phyloP scores from a whole-genome alignment of 208 protist genomes.

The Leishmania martiniquensis region DNA sequence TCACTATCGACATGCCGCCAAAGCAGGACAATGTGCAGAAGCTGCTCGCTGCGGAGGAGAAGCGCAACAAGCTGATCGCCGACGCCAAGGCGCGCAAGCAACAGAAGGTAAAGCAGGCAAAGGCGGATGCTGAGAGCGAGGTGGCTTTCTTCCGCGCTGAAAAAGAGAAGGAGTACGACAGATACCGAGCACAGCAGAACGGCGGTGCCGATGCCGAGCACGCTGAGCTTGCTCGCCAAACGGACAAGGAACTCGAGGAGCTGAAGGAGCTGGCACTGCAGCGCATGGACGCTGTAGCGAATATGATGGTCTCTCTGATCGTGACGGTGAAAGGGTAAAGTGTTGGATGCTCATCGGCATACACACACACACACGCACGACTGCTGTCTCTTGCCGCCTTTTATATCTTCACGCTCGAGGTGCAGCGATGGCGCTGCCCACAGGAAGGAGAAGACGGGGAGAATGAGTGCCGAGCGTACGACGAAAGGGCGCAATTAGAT shows the following conservation, averaged over 20 bases:
- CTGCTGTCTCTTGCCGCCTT: too few species aligned
- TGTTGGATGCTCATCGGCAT: neutral
- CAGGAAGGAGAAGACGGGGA: neutral
- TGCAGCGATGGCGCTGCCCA: neutral
- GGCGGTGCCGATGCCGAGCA: constrained; percentile 61
- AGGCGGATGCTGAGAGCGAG: constrained; percentile 82
- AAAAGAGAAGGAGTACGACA: constrained; percentile 74
- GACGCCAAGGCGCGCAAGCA: constrained; percentile 84
- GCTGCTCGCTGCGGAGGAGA: constrained; percentile 85
- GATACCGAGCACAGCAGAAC: constrained; percentile 61
- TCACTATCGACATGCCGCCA: constrained; percentile 57
- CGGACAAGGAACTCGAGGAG: constrained; percentile 69
- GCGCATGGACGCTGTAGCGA: constrained; percentile 69
- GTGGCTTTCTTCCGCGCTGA: constrained; percentile 75
- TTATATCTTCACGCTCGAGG: neutral
- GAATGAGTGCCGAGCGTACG: neutral
- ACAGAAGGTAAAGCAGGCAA: constrained; percentile 85
- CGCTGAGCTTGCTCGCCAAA: constrained; percentile 57
- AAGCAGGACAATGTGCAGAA: constrained; percentile 91
- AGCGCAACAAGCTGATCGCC: constrained; percentile 79
- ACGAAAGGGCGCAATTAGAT: neutral
- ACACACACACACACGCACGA: neutral
- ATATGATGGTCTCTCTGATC: constrained; percentile 69
- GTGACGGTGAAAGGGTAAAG: constrained; percentile 47
- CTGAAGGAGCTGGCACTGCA: constrained; percentile 52